phyloP scores from a whole-genome alignment of 2,329 filamentous ascomycete species.

The Alternaria solani region DNA sequence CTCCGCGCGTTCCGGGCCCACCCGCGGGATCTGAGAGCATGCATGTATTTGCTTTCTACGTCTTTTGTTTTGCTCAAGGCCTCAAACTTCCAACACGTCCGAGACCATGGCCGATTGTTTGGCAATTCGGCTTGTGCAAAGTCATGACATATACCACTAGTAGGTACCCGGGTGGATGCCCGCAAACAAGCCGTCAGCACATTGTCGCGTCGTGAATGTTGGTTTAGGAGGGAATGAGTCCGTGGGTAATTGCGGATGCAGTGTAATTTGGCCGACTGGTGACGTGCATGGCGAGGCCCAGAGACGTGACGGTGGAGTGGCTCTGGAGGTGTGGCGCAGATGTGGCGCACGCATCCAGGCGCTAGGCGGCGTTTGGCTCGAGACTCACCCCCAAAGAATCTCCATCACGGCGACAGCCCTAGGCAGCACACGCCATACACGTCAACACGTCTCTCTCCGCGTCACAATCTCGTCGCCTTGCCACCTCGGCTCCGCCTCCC shows the following conservation, averaged over 20 bases:
- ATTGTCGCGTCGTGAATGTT: not conserved
- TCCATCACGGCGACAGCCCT: constrained; percentile 17
- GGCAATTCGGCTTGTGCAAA: not conserved
- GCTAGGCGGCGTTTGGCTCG: constrained; percentile 16
- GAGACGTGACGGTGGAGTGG: not conserved
- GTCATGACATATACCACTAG: not conserved
- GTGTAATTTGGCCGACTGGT: not conserved
- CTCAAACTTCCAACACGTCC: not conserved
- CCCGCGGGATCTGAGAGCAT: not conserved
- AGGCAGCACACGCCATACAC: constrained; percentile 26
- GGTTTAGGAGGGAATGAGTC: not conserved
- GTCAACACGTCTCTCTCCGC: constrained; percentile 29
- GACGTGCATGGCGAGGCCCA: not conserved
- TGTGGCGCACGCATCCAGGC: constrained; percentile 22
- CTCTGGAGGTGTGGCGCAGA: not conserved
- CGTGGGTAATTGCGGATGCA: not conserved
- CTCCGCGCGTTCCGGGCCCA: constrained; percentile 9
- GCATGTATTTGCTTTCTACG: not conserved
- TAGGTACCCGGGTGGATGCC: not conserved
- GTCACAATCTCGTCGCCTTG: constrained; percentile 27
- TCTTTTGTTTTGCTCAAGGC: not conserved
- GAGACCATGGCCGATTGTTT: not conserved
- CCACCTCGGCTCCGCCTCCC: constrained; percentile 19
- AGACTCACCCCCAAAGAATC: constrained; percentile 33
- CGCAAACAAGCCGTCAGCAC: not conserved